Percentiles rank a stretch among this genome's conserved stretches.
These are phyloP conservation scores for Ceratobasidium theobromae DNA, from an alignment of 1,284 basidiomycete species.

Conservation along the genomic window DNA sequence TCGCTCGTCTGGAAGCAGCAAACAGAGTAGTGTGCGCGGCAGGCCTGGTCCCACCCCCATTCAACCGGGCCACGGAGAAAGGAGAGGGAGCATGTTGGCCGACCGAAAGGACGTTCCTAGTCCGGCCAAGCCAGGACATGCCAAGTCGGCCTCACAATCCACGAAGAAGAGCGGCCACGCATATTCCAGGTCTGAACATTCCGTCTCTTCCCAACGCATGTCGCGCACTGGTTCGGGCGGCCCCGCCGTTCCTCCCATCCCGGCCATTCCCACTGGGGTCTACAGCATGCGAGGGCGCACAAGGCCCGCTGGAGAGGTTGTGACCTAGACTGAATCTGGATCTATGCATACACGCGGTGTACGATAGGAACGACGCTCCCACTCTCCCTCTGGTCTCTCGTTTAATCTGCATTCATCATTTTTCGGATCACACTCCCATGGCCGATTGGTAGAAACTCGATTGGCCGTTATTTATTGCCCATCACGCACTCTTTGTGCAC, in stretches of 20 bases:
- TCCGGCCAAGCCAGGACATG: not conserved
- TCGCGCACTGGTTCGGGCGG: not conserved
- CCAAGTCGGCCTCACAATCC: not conserved
- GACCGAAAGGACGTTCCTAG: not conserved
- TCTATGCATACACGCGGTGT: not conserved
- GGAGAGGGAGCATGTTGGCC: not conserved
- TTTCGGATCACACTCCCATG: not conserved
- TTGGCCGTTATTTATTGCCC: too few species aligned
- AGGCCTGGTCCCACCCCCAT: conserved; percentile 13
- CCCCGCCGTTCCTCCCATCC: not conserved
- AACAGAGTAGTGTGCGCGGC: not conserved
- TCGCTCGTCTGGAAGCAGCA: not conserved
- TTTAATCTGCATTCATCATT: not conserved
- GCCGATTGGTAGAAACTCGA: too few species aligned
- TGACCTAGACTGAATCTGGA: not conserved
- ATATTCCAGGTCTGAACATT: conserved; percentile 11
- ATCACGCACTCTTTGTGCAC: too few species aligned
- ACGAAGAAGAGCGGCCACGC: not conserved
- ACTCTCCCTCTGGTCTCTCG: not conserved
- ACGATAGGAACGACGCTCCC: conserved; percentile 5
- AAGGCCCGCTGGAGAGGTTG: not conserved
- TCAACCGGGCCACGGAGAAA: not conserved
- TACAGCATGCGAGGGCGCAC: conserved; percentile 1
- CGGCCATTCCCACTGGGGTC: conserved; percentile 4
- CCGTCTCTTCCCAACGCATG: not conserved